Evolutionary conservation across 2,329 filamentous ascomycete species (phyloP).

Genomic region (Pseudocercospora crystallina): DNA sequence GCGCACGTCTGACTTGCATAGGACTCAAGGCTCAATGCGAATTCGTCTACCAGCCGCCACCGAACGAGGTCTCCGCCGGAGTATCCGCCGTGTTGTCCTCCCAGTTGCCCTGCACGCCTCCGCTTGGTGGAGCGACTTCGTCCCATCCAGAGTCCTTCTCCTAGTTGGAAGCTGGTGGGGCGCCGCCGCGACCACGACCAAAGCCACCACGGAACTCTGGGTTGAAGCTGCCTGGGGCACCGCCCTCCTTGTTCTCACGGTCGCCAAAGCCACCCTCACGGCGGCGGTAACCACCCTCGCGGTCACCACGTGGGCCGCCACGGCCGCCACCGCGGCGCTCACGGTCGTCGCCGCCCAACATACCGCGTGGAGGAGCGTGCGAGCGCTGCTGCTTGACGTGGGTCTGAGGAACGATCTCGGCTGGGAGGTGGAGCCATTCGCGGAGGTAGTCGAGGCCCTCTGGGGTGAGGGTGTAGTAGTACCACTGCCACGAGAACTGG

Average conservation of each 20-base stretch:
- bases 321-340: constrained; percentile 79
- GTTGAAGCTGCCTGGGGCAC: constrained; percentile 83
- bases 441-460: constrained; percentile 99
- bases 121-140: constrained; percentile 3
- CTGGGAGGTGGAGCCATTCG: constrained; percentile 99
- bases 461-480: constrained; percentile 99
- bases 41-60: not conserved
- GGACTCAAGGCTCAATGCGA: too few species aligned
- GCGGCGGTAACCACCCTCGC: constrained; percentile 61
- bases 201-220: constrained; percentile 73
- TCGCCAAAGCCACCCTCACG: constrained; percentile 37
- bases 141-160: constrained; percentile 21
- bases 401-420: constrained; percentile 98
- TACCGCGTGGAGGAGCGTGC: constrained; percentile 95
- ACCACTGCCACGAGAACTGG: constrained; percentile 99
- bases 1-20: too few species aligned
- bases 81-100: constrained; percentile 7
- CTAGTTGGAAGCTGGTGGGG: constrained; percentile 51
- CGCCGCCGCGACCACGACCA: constrained; percentile 67
- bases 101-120: constrained; percentile 2
- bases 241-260: constrained; percentile 89
- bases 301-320: constrained; percentile 71
- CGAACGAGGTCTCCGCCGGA: not conserved
- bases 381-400: constrained; percentile 99
- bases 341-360: constrained; percentile 80